Conservation (phyloP, 2,329 filamentous ascomycete species). For the Pseudocercospora musae region DNA sequence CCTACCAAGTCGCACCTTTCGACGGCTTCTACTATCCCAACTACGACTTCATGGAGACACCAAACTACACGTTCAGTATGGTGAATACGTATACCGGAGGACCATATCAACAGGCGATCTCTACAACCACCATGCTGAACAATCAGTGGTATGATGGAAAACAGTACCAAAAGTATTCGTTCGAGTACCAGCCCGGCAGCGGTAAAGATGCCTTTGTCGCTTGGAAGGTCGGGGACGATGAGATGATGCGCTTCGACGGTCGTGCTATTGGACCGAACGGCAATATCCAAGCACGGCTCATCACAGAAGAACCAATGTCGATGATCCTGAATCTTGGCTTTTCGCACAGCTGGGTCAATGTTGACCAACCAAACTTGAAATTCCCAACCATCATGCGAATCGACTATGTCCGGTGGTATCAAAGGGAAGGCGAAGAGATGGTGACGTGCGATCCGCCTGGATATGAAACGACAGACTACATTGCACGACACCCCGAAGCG, state of each 20-base stretch:
- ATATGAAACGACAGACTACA: constrained; percentile 52
- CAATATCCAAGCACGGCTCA: constrained; percentile 48
- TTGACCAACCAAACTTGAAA: constrained; percentile 44
- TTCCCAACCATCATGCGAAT: constrained; percentile 54
- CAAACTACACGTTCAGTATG: constrained; percentile 46
- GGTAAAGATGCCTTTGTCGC: constrained; percentile 46
- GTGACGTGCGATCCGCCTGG: constrained; percentile 56
- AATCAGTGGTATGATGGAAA: constrained; percentile 55
- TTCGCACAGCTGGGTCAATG: constrained; percentile 49
- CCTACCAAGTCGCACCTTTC: constrained; percentile 50
- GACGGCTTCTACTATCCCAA: constrained; percentile 53
- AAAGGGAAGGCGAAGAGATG: constrained; percentile 45
- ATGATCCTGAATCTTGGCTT: constrained; percentile 54
- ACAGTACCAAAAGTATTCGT: constrained; percentile 55
- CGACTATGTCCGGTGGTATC: constrained; percentile 56
- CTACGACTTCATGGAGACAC: constrained; percentile 51
- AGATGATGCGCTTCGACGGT: constrained; percentile 52
- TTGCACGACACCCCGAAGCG: constrained; percentile 46
- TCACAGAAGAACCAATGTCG: constrained; percentile 54
- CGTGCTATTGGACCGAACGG: constrained; percentile 53
- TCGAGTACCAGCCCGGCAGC: constrained; percentile 53
- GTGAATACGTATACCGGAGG: constrained; percentile 55
- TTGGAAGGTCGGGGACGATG: constrained; percentile 53
- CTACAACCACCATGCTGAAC: constrained; percentile 54
- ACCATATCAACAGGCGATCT: constrained; percentile 55